Evolutionary conservation across 106 monocot species (phyloP), one percentile per base, ranked within the genome.

Genomic region (Agapanthus africanus): DNA sequence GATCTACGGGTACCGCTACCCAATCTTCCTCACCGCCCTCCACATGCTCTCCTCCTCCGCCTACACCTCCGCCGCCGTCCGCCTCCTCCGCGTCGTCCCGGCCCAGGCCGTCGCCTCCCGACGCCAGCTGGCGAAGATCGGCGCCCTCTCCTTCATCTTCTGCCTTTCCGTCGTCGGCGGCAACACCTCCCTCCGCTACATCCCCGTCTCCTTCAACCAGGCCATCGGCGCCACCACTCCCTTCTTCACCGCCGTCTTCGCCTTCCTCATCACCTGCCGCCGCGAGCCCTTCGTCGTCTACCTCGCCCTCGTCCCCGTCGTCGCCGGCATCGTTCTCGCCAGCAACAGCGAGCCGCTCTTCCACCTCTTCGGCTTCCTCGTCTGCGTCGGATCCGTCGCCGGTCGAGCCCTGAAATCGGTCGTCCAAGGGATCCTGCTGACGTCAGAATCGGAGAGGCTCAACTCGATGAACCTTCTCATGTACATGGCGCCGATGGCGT

Each of bases 191-290:
- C 82, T 82, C 40, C 73, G 82, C 18, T 82, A 70, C 71, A 68
- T 82, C 33, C 82, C 82, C 35, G 73, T 82, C 49, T 78, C 78
- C 65, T 82, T 82, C 74, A 82, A 82, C 70, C 82, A 82, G 60
- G 82, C 82, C 42, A 70, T 82, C 59, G 82, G 82, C 26, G 82
- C 82, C 74, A 82, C 82, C 59, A 82, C 82, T 7, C 82, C 82
- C 65, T 82, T 82, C 74, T 82, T 82, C 78, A 82, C 82, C 50
- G 82, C 82, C 65, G 66, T 73, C 56, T 82, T 82, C 70, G 69
- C 78, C 32, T 69, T 74, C 52, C 32, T 77, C 59, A 64, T 82
- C 46, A 82, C 82, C 51, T 74, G 65, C 69, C 78, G 73, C 59
- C 54, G 74, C 25, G 82, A 82, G 66, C 36, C 78, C 18, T 57